Evolutionary conservation across 106 monocot genomes (phyloP), one percentile per base, ranked within the genome.

Genomic region (Apostasia shenzhenica): DNA sequence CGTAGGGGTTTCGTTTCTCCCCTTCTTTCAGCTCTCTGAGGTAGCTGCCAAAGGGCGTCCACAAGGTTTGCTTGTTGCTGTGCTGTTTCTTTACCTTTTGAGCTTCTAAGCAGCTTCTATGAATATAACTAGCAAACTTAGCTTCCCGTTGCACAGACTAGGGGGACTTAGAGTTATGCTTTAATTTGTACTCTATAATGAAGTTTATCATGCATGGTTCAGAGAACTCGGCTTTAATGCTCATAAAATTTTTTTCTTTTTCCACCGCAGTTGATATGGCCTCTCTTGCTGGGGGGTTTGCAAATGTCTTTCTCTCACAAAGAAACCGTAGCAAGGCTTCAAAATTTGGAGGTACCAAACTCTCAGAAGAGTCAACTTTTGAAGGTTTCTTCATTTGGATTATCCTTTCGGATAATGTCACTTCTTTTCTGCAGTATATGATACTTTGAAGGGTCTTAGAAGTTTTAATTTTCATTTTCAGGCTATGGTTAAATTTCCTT

Each of bases 1-100:
- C 44, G 63, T 75, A 13, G 87, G 84, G 55, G 42, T 91, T 55
- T 91, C 91, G 3, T 58, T 75, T 77, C 67, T 87, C 39, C 84
- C 91, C 46, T 64, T 87, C 51, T 52, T 84, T 59, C 71, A 72
- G 49, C 67, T 86, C 62, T 68, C 58, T 67, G 86, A 83, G 5
- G 44, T 60, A 1, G 83, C 87, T 44, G 66, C 73, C 1, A 81
- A 76, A 52, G 63, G 67, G 61, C 41, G 48, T 46, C 63, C 44
- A 8, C 52, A 26, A 77, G 82, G 80, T 80, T 52, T 53, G 67
- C 56, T 6, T 39, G 14, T 47, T 14, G 46, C 57, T 55, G 41
- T 65, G 13, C 6, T 39, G 37, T 62, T 67, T 9, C 38, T 44
- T 37, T 11, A 1, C 55, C 26, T 26, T 26, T 26, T 26, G 26